Evolutionary conservation across 2,329 filamentous ascomycete genomes (phyloP).

Genomic region (Colletotrichum destructivum): DNA sequence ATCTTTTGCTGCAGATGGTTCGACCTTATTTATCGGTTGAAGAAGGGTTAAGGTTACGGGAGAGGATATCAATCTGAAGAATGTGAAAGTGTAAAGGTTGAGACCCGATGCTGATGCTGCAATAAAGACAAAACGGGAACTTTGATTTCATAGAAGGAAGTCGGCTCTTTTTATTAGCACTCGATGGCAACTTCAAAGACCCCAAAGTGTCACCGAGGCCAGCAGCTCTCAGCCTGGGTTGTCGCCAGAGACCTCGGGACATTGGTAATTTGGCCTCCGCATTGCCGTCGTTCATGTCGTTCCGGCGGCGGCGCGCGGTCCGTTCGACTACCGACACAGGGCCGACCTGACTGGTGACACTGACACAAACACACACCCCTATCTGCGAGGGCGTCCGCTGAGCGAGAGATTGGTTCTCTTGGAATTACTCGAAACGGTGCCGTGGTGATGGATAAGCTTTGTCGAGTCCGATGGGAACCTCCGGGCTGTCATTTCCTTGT

Average conservation of each 20-base stretch:
- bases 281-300: not conserved
- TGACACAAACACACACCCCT: not conserved
- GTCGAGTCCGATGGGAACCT: conserved; percentile 32
- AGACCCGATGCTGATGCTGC: too few relatives aligned
- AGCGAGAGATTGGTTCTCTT: conserved; percentile 6
- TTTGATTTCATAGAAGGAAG: not conserved
- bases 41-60: too few relatives aligned
- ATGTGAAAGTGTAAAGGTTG: not conserved
- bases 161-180: conserved; percentile 17
- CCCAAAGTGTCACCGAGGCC: not conserved
- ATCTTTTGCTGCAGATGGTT: conserved; percentile 1
- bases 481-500: not conserved
- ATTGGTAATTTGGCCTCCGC: not conserved
- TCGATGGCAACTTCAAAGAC: not conserved
- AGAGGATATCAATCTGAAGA: too few relatives aligned
- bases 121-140: too few relatives aligned
- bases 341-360: conserved; percentile 5
- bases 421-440: conserved; percentile 14
- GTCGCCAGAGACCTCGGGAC: not conserved
- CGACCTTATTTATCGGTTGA: too few relatives aligned
- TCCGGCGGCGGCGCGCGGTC: not conserved
- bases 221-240: conserved; percentile 7
- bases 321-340: conserved; percentile 2
- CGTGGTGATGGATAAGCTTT: not conserved
- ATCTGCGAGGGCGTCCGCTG: conserved; percentile 1